Conservation (phyloP, 2,329 filamentous ascomycete genomes). For the Neonectria sp. region DNA sequence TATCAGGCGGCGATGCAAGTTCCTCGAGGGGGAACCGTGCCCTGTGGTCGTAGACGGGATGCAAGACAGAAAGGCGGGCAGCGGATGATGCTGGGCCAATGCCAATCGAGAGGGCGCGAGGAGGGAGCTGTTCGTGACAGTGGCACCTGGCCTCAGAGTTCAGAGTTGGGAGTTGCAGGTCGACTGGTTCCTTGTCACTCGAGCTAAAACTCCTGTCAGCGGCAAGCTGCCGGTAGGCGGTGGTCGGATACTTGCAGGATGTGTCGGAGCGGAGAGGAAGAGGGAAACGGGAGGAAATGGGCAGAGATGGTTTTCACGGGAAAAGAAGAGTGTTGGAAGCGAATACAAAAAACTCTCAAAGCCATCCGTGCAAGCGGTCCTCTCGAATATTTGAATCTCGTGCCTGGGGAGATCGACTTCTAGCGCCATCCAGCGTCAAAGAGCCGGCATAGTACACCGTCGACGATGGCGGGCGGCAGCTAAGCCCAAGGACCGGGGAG, state of each 20-base stretch:
- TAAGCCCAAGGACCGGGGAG: conserved; percentile 43
- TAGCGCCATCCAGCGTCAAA: conserved; percentile 42
- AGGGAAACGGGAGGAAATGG: not conserved
- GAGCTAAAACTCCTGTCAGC: conserved; percentile 13
- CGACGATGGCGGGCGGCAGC: conserved; percentile 47
- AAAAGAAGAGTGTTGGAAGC: conserved; percentile 19
- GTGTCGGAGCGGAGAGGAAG: conserved; percentile 9
- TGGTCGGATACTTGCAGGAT: not conserved
- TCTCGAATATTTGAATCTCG: conserved; percentile 46
- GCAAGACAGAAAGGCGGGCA: conserved; percentile 34
- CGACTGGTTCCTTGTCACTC: conserved; percentile 17
- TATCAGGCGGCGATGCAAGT: conserved; percentile 31
- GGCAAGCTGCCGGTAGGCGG: conserved; percentile 12
- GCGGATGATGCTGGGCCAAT: conserved; percentile 27
- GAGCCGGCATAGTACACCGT: conserved; percentile 35
- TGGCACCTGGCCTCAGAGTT: conserved; percentile 17
- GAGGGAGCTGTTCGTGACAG: conserved; percentile 20
- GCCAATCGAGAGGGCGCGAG: conserved; percentile 30
- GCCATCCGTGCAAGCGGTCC: conserved; percentile 37
- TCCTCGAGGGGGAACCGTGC: conserved; percentile 32
- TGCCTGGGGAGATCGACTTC: conserved; percentile 44
- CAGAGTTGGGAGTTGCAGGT: conserved; percentile 14
- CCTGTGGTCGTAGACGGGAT: conserved; percentile 27
- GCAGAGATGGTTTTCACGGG: conserved; percentile 14
- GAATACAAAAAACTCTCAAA: conserved; percentile 24